Conservation (phyloP, 768 basidiomycete genomes). For the Nidularia sp. region DNA sequence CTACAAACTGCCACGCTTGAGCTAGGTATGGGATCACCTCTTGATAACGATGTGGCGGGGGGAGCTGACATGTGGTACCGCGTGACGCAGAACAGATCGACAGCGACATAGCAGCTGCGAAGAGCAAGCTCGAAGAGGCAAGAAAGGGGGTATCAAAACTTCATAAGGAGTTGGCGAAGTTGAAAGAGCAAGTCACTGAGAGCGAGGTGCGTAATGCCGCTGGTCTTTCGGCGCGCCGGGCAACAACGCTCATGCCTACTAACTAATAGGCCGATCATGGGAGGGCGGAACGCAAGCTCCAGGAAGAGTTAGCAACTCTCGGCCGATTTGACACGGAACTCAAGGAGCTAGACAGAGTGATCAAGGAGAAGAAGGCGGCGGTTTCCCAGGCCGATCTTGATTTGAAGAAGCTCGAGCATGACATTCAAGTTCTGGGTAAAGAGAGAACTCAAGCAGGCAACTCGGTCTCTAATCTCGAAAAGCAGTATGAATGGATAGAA, state of each 20-base stretch:
- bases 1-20: conserved; percentile 85
- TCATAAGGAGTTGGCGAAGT: conserved; percentile 57
- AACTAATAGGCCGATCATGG: conserved; percentile 48
- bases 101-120: conserved; percentile 59
- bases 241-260: not conserved
- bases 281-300: conserved; percentile 66
- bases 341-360: conserved; percentile 72
- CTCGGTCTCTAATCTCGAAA: conserved; percentile 63
- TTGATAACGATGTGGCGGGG: not conserved
- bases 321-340: conserved; percentile 88
- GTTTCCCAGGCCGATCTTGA: conserved; percentile 64
- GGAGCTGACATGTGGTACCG: conserved; percentile 4
- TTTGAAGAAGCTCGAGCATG: conserved; percentile 66
- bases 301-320: conserved; percentile 84
- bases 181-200: conserved; percentile 43
- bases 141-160: conserved; percentile 46
- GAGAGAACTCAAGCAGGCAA: conserved; percentile 58
- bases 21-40: conserved; percentile 48
- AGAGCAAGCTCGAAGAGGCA: conserved; percentile 36
- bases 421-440: conserved; percentile 55
- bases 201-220: conserved; percentile 33
- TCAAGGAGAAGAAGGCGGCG: conserved; percentile 77
- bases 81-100: conserved; percentile 69
- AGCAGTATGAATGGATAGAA: conserved; percentile 81
- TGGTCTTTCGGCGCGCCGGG: not conserved